Base-by-base conservation (phyloP, 305 asterid genomes). In the Withania somnifera region DNA sequence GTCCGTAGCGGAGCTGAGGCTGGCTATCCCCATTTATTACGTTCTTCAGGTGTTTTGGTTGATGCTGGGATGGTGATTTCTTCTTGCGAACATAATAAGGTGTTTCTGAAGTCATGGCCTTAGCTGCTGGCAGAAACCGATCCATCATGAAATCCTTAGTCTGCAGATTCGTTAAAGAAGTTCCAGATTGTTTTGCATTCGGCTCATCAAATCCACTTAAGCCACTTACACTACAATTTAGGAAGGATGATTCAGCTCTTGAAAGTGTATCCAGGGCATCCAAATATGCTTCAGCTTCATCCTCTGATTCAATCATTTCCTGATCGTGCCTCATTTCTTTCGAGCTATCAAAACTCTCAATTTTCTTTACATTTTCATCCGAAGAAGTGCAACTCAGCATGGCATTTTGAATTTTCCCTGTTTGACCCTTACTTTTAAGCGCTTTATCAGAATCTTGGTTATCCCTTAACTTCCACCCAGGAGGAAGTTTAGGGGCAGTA, bases 51-150 rank as follows among this genome's bases (percentile, higher is more conserved):
- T 85, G 84, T 79, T 87, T 86, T 26, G 60, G 85, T 53, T 88
- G 87, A 34, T 88, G 87, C 84, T 76, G 89, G 54, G 83, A 80
- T n/a, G 79, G 51, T 0, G 84, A 66, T 83, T 84, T 94, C 86
- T 88, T 95, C 88, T 88, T 88, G 73, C 92, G 86, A 82, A 86
- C 88, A 79, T 84, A 82, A 30, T 89, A 92, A 82, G 94, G 92
- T 22, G 92, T 85, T 79, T 92, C 98, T 0, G 80, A 38, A 68
- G 89, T 91, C 97, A 95, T 91, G 13, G 97, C 97, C 88, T 92
- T 93, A 7, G 99, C 98, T n/a, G 95, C 99, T 9, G 99, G 99
- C 32, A 94, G 89, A 85, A 95, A 95, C 84, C 98, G 90, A 76
- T 89, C 94, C 90, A 95, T 90, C 96, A 95, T 92, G 84, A 94